A percentile compares a stretch with the other conserved stretches of the same genome.
Conservation (phyloP, 2,329 filamentous ascomycete genomes). For the Aspergillus cejpii region DNA sequence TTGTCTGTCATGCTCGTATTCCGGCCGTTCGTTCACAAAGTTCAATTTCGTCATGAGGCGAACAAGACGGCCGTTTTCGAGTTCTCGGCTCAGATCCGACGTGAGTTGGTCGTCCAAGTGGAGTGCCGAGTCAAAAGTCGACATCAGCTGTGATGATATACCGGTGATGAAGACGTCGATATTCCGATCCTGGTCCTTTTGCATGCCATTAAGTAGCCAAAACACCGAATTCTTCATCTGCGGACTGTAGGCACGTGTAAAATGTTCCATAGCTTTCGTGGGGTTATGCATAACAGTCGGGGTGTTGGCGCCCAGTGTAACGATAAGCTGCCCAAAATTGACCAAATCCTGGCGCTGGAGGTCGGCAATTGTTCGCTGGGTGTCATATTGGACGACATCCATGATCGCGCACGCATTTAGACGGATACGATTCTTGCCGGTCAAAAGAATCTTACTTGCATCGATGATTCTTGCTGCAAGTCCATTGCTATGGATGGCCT, state of each 20-base stretch:
- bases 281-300: conserved; percentile 55
- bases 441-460: conserved; percentile 80
- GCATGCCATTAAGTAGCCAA: conserved; percentile 69
- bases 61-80: conserved; percentile 82
- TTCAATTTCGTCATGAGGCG: conserved; percentile 78
- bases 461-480: conserved; percentile 83
- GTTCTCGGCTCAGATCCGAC: conserved; percentile 66
- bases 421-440: conserved; percentile 81
- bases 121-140: conserved; percentile 69
- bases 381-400: conserved; percentile 80
- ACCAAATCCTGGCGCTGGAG: conserved; percentile 82
- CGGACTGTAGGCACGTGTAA: conserved; percentile 67
- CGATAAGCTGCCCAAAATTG: conserved; percentile 73
- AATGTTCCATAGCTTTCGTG: conserved; percentile 65
- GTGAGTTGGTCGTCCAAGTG: conserved; percentile 70
- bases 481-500: conserved; percentile 71
- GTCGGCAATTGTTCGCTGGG: conserved; percentile 60
- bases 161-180: conserved; percentile 73
- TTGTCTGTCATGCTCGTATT: conserved; percentile 66
- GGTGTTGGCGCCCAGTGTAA: conserved; percentile 71
- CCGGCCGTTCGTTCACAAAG: conserved; percentile 80
- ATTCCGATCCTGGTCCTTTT: conserved; percentile 55
- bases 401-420: conserved; percentile 82
- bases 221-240: conserved; percentile 71
- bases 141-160: conserved; percentile 70